Evolutionary conservation across 1,139 yeast species (phyloP).

Genomic region (Eremothecium gossypii): DNA sequence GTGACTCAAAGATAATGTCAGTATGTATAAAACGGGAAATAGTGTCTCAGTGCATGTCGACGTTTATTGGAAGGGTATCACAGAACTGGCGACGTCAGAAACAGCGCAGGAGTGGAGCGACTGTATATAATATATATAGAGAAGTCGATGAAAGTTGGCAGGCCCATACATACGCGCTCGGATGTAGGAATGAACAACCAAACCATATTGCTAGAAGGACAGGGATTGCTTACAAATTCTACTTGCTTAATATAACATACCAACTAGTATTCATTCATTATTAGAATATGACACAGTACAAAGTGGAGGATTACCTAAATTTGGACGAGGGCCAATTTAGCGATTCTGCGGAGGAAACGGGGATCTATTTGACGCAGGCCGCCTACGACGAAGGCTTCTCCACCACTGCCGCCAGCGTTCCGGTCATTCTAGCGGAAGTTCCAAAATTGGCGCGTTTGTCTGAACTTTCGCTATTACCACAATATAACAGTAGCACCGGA

Average conservation of each 20-base stretch:
- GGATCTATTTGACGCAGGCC: neutral
- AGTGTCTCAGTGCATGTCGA: neutral
- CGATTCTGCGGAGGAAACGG: conserved; percentile 1
- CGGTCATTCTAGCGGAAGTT: conserved; percentile 1
- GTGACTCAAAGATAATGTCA: neutral
- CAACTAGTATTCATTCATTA: conserved; percentile 3
- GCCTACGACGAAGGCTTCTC: neutral
- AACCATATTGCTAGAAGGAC: conserved; percentile 3
- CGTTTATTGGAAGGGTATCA: neutral
- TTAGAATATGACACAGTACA: conserved; percentile 3
- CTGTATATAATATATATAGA: neutral
- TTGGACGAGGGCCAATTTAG: conserved; percentile 3
- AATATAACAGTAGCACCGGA: conserved; percentile 1
- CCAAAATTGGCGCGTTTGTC: conserved; percentile 2
- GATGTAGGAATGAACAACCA: conserved; percentile 2
- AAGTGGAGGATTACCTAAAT: conserved; percentile 3
- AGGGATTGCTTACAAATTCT: conserved; percentile 3
- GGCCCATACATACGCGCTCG: too few species aligned
- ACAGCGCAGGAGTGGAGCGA: neutral
- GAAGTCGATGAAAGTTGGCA: neutral
- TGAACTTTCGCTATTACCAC: conserved; percentile 4
- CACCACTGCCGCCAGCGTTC: neutral
- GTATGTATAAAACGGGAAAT: neutral
- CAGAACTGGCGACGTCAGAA: conserved; percentile 1
- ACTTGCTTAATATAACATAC: conserved; percentile 4